Base-by-base conservation (phyloP, 805 yeast genomes). In the Pichia heedii region DNA sequence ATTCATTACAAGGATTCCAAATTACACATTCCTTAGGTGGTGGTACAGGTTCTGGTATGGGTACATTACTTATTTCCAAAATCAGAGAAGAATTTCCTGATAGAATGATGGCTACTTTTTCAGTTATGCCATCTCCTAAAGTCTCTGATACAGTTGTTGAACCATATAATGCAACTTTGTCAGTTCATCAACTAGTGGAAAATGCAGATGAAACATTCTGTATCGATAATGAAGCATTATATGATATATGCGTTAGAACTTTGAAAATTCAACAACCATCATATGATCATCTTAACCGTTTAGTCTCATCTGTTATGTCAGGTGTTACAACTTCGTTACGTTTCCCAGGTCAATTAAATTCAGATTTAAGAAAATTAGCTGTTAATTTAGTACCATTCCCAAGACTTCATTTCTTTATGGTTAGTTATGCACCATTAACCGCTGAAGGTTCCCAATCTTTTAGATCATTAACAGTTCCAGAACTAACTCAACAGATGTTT, bases 41-140 rank as follows among this genome's bases (percentile, higher is more conserved):
- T 68, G 96, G 96, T 71, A 88, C 96, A 44, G 96, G 96, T 60
- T 85, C 96, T 27, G 96, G 96, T 66, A 80, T 88, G 87, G 96
- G 96, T 62, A 88, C 96, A 37, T 67, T 88, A 55, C 74, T 88
- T 59, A 77, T 88, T 57, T 77, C 88, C 47, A 82, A 81, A 62
- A 83, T 88, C 59, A 79, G 89, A 66, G 96, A 88, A 64, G 96
- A 88, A 65, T 88, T 80, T 58, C 90, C 95, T 41, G 96, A 88
- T 67, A 79, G 96, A 71, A 88, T 88, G 95, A 79, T 86, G 83
- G 94, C 95, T 21, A 86, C 96, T 27, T 88, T 86, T 61, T 87
- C 96, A 11, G 96, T 88, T 45, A 81, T 87, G 51, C 96, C 96
- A 39, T 83, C 94, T 35, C 93, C 94, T 56, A 84, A 84, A 64